phyloP scores from a whole-genome alignment of 139 green algal genomes.

The Zygnema circumcarinatum region DNA sequence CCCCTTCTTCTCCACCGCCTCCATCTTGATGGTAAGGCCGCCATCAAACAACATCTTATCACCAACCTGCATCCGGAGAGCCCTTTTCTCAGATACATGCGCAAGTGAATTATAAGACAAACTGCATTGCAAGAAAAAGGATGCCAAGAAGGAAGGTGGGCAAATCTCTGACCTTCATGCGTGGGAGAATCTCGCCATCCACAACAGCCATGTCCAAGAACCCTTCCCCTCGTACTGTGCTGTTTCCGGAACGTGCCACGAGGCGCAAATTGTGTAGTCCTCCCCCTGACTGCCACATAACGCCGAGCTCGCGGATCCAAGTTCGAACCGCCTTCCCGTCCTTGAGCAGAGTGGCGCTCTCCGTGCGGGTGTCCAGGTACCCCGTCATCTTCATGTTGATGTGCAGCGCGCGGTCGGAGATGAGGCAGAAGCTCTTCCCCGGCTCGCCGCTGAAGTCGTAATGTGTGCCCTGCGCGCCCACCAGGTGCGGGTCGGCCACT shows the following conservation, averaged over 20 bases:
- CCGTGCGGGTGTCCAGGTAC: slow-evolving; percentile 27
- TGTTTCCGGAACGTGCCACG: slow-evolving; percentile 11
- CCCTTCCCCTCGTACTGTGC: slow-evolving; percentile 12
- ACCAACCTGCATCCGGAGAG: slow-evolving; percentile 28
- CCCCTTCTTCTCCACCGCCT: slow-evolving; percentile 21
- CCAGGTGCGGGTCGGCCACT: slow-evolving; percentile 49
- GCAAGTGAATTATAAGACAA: too few relatives aligned
- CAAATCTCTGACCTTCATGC: not conserved
- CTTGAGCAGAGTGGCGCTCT: slow-evolving; percentile 8
- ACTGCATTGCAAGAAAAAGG: too few relatives aligned
- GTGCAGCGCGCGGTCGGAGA: slow-evolving; percentile 44
- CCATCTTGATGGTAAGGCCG: slow-evolving; percentile 15
- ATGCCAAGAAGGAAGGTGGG: not conserved
- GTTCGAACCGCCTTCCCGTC: slow-evolving; percentile 44
- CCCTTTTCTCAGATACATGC: too few relatives aligned
- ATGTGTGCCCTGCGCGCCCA: slow-evolving; percentile 33
- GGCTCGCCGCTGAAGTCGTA: slow-evolving; percentile 57
- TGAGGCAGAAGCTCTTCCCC: slow-evolving; percentile 45
- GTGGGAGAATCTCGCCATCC: slow-evolving; percentile 33
- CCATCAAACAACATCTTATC: slow-evolving; percentile 21
- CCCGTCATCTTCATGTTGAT: slow-evolving; percentile 54
- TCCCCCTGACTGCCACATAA: slow-evolving; percentile 12
- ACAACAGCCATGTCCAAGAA: slow-evolving; percentile 38
- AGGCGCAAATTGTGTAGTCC: not conserved
- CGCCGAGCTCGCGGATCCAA: slow-evolving; percentile 46